Evolutionary conservation across 176 grass and related monocot genomes (phyloP), one percentile per base, ranked within the genome.

Genomic region (Oryza glumipatula): DNA sequence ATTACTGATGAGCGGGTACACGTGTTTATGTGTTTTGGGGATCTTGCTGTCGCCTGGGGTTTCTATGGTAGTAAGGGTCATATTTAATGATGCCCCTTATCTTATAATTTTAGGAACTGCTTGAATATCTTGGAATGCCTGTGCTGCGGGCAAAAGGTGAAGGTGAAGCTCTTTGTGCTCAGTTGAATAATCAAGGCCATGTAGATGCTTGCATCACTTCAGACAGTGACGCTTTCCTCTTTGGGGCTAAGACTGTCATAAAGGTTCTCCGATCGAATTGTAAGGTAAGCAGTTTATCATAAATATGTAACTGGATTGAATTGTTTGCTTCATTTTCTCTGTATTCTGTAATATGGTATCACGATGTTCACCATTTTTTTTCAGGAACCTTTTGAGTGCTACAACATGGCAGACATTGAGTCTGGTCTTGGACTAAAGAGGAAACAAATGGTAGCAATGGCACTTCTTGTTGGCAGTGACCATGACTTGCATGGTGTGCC

Each of bases 311-410:
- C 35, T 26, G 28, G 0, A 35, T 32, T 39, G 43, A 21, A 19
- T 60, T 2, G 16, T 58, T 76, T 76, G 19, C 12, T 70, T 78
- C 35, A 56, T 68, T 86, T 82, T 61, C 45, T 28, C 10, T 64
- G 5, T 66, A 58, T 58, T 6, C 15, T 3, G 54, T 21, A 45
- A 19, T 36, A 68, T 69, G 66, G 23, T 66, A 7, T 1, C 41
- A 74, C 72, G n/a, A 83, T 71, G 15, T 58, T 58, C 32, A 77
- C 1, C 14, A 44, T 44, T 68, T 83, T 83, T 73, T 15, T 85
- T n/a, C 88, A 99, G 96, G 93, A 99, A 84, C 96, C 96, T 74
- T 96, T 99, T 70, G 96, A 99, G 84, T 95, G 93, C 91, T 99
- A 99, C 81, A 88, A 92, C 72, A 58, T 94, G 81, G 91, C 84